Conservation (phyloP, 148 eudicot genomes). For the Arbutus unedo region DNA sequence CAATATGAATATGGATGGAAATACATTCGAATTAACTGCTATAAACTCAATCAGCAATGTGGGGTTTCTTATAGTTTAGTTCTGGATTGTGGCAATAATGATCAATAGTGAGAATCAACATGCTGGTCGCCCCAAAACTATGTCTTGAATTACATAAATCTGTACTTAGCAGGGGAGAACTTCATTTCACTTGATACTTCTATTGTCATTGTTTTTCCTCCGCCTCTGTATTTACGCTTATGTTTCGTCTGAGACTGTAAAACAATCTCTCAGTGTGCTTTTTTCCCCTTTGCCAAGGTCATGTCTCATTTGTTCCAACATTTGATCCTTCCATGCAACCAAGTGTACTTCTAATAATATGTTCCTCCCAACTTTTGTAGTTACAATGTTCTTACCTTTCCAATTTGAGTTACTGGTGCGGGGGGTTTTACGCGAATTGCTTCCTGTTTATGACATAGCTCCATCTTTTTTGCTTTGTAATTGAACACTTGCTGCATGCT, state of each 20-base stretch:
- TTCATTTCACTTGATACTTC: neutral
- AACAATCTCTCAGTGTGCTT: neutral
- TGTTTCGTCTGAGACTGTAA: neutral
- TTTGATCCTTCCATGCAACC: neutral
- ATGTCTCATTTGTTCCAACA: neutral
- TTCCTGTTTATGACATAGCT: neutral
- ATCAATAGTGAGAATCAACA: neutral
- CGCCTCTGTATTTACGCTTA: neutral
- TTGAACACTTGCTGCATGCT: neutral
- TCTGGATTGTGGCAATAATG: neutral
- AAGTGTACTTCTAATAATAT: neutral
- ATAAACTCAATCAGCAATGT: neutral
- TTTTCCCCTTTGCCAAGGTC: neutral
- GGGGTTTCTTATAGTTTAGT: neutral
- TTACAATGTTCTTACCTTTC: neutral
- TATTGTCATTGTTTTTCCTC: neutral
- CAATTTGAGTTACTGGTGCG: neutral
- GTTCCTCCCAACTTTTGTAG: neutral
- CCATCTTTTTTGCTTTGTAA: neutral
- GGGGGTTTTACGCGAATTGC: too few species aligned
- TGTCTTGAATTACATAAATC: neutral
- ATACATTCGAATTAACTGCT: neutral
- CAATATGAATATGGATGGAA: neutral
- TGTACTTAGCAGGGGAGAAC: neutral
- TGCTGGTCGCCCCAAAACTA: neutral